Evolutionary conservation across 2,329 filamentous ascomycete species (phyloP).

Genomic region (Curvularia lunata): DNA sequence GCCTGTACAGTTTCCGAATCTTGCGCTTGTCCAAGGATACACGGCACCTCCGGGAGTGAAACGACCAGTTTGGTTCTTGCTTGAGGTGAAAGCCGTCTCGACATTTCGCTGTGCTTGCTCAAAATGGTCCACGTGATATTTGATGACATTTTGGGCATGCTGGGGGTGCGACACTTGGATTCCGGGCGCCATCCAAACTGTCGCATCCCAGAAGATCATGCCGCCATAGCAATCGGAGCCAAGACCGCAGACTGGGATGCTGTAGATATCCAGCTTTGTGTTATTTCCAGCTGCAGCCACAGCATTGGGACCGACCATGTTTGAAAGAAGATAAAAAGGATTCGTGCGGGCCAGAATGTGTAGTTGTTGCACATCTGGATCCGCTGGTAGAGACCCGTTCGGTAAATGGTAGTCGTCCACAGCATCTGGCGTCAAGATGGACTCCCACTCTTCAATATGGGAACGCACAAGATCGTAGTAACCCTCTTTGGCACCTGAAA

Average conservation of each 20-base stretch:
- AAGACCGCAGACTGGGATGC: conserved; percentile 71
- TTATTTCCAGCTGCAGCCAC: conserved; percentile 57
- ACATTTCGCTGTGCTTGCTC: conserved; percentile 67
- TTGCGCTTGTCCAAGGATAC: conserved; percentile 71
- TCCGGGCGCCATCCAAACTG: conserved; percentile 73
- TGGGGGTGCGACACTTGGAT: conserved; percentile 68
- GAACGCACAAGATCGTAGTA: conserved; percentile 62
- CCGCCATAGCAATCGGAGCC: conserved; percentile 72
- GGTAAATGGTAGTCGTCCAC: conserved; percentile 69
- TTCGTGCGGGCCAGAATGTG: conserved; percentile 63
- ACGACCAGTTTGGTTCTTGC: conserved; percentile 63
- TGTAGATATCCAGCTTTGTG: conserved; percentile 63
- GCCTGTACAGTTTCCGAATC: conserved; percentile 71
- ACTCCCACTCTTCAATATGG: conserved; percentile 68
- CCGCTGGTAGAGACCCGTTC: conserved; percentile 62
- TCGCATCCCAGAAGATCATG: conserved; percentile 69
- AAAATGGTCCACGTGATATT: conserved; percentile 66
- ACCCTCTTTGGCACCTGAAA: conserved; percentile 58
- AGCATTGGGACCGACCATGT: conserved; percentile 62
- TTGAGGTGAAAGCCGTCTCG: conserved; percentile 61
- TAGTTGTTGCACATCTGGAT: conserved; percentile 63
- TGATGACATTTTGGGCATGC: conserved; percentile 67
- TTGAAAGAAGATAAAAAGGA: conserved; percentile 63
- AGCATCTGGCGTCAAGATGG: conserved; percentile 64
- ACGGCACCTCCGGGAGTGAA: conserved; percentile 66